A percentile compares a stretch with the other conserved stretches of the same genome.
Evolutionary conservation across 805 yeast species (phyloP).

Genomic region (Cyberlindnera euphorbiae): DNA sequence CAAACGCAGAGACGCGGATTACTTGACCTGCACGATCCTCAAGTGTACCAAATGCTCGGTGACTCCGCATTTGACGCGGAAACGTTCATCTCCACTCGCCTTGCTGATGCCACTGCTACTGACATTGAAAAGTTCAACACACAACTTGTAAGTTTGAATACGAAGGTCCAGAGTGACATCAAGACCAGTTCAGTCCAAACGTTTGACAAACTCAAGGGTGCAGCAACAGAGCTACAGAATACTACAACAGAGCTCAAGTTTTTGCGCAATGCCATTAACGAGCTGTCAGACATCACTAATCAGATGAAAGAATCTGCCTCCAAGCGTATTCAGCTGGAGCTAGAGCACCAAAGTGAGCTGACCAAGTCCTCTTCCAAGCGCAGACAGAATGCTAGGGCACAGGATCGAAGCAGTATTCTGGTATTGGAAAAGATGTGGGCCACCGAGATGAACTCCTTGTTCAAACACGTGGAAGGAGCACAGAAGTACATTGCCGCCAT

Average conservation of each 20-base stretch:
- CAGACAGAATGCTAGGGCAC: conserved; percentile 47
- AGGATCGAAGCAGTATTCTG: conserved; percentile 64
- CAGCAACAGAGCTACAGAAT: conserved; percentile 54
- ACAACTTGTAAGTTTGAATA: conserved; percentile 44
- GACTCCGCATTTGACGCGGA: conserved; percentile 44
- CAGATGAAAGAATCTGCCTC: conserved; percentile 61
- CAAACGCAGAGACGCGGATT: conserved; percentile 8
- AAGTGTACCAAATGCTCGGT: conserved; percentile 31
- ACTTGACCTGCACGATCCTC: conserved; percentile 21
- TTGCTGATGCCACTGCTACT: conserved; percentile 62
- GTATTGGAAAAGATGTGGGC: conserved; percentile 82
- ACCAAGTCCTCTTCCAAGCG: conserved; percentile 15
- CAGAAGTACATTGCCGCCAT: conserved; percentile 68
- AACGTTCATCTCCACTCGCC: conserved; percentile 41
- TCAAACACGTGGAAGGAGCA: conserved; percentile 87
- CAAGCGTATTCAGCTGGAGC: conserved; percentile 45
- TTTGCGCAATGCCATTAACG: conserved; percentile 55
- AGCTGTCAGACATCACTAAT: conserved; percentile 53
- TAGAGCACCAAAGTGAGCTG: conserved; percentile 22
- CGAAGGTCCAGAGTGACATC: conserved; percentile 50
- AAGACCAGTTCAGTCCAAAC: conserved; percentile 57
- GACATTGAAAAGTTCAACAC: conserved; percentile 69
- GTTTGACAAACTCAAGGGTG: conserved; percentile 53
- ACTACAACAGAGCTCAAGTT: conserved; percentile 61
- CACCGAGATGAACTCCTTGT: conserved; percentile 59